Conservation (phyloP, 768 basidiomycete genomes). For the Candolleomyces eurysporus region DNA sequence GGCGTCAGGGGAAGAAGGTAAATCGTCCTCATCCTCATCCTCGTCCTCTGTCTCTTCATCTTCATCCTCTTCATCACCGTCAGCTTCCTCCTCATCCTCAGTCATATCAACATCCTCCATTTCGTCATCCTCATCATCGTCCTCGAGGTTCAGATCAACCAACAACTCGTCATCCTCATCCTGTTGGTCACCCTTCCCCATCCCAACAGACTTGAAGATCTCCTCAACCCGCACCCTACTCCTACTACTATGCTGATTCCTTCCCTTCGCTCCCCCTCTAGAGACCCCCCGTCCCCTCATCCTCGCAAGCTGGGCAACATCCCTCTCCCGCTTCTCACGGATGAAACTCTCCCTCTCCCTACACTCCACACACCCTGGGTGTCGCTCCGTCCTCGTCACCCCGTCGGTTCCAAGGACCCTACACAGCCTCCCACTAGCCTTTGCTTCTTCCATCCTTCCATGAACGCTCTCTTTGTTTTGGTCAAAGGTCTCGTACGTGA, state of each 20-base stretch:
- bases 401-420: neutral
- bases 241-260: neutral
- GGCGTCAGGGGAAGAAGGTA: constrained; percentile 17
- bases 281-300: constrained; percentile 12
- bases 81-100: constrained; percentile 11
- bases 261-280: constrained; percentile 8
- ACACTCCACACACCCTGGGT: constrained; percentile 9
- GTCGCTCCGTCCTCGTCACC: neutral
- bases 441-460: constrained; percentile 2
- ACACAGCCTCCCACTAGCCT: constrained; percentile 6
- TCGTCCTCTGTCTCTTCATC: constrained; percentile 10
- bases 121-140: constrained; percentile 15
- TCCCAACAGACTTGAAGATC: constrained; percentile 10
- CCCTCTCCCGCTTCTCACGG: neutral
- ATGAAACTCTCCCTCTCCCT: constrained; percentile 5
- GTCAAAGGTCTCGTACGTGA: constrained; percentile 3
- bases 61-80: constrained; percentile 21
- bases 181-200: constrained; percentile 9
- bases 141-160: constrained; percentile 1
- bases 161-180: constrained; percentile 1
- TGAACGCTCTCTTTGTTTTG: constrained; percentile 8
- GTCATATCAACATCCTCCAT: constrained; percentile 16
- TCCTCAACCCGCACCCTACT: constrained; percentile 9
- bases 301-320: constrained; percentile 5
- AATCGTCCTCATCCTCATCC: constrained; percentile 16